These are phyloP conservation scores for Paramyrothecium roridum DNA, from an alignment of 2,329 filamentous ascomycete genomes.

Conservation along the genomic window DNA sequence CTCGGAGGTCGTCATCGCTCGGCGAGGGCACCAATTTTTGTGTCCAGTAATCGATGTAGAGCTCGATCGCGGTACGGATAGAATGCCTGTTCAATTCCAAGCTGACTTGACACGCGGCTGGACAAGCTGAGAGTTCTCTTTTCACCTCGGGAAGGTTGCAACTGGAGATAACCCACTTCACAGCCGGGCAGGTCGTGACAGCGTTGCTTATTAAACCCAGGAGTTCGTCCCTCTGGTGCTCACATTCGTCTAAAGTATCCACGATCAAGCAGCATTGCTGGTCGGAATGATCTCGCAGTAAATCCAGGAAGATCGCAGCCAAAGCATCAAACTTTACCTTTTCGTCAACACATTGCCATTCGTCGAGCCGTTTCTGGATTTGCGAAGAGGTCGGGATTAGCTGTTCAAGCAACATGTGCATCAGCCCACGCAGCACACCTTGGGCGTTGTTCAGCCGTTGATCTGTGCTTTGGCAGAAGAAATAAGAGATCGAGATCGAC, in stretches of 20 bases:
- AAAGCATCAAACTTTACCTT: no score
- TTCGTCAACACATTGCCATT: no score
- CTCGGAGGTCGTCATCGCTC: neutral
- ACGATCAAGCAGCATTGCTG: conserved; percentile 27
- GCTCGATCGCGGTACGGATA: no score
- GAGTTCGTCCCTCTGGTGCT: conserved; percentile 20
- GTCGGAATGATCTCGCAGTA: no score
- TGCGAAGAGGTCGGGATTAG: no score
- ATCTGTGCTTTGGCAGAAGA: conserved; percentile 39
- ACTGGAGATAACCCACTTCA: neutral
- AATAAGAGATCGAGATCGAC: conserved; percentile 18
- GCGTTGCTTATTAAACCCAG: conserved; percentile 26
- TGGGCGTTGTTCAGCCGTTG: conserved; percentile 23
- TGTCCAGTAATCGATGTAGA: conserved; percentile 30
- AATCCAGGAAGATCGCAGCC: no score
- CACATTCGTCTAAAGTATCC: conserved; percentile 47
- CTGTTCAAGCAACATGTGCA: conserved; percentile 29
- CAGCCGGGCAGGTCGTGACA: no score
- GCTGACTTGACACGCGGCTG: no score
- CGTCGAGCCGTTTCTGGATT: no score
- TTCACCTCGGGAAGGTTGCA: conserved; percentile 14
- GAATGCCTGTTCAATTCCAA: neutral
- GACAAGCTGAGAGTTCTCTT: conserved; percentile 16
- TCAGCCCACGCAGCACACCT: conserved; percentile 34
- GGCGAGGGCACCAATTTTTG: conserved; percentile 23